Evolutionary conservation across 1,284 basidiomycete species (phyloP), one percentile per base, ranked within the genome.

Genomic region (Chiua sp.): DNA sequence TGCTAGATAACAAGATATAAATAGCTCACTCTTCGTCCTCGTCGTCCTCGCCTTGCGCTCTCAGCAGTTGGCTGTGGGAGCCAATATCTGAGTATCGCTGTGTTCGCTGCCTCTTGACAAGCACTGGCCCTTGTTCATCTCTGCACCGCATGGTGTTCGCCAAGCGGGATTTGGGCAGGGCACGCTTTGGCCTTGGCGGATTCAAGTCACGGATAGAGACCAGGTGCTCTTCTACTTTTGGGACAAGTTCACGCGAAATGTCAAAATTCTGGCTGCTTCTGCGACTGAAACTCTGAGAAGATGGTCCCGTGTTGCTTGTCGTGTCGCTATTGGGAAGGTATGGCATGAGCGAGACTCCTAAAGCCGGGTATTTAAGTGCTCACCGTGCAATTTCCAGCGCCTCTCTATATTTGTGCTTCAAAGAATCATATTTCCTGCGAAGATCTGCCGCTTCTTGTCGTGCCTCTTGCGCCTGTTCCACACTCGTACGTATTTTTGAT

Each of bases 401-500:
- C 4, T 69, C 63, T 53, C 57, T 7, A 26, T 59, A 69, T 63
- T 32, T 69, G 47, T 33, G 60, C 55, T 71, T 68, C 52, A 73
- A 48, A 15, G 20, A 26, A 7, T 70, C 60, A 26, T 73, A 74
- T 51, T 78, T 78, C 57, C 55, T 62, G 59, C 72, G 71, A 46
- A 79, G 63, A n/a, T 69, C 64, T 12, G 62, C 62, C 20, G 63
- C 50, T 33, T 78, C 72, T 37, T 63, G 59, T 52, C 65, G 68
- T 39, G 77, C 66, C 6, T 63, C 64, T 57, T 68, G 65, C 22
- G 67, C 71, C 55, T 71, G 69, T 37, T 64, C 62, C 22, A 73
- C 61, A 51, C 75, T 72, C n/a, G 68, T 59, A 28, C 65, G 68
- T 63, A 81, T 81, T 30, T 75, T 76, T 54, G 73, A 64, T 4